Conservation (phyloP, 768 basidiomycete species). For the Daedaleopsis sinensis region DNA sequence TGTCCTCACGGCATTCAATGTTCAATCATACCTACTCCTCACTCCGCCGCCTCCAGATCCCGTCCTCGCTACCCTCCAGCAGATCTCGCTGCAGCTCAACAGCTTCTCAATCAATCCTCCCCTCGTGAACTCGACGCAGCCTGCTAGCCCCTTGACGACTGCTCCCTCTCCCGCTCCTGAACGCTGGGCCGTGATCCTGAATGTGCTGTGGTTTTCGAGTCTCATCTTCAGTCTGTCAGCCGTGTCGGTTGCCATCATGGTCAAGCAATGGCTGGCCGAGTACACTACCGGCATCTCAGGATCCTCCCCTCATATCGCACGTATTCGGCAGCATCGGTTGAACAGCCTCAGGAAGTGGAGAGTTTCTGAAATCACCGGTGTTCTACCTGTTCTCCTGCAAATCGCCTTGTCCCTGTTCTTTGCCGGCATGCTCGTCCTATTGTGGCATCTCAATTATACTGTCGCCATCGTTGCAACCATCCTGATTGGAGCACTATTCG, state of each 20-base stretch:
- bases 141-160: not conserved
- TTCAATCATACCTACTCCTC: slow-evolving; percentile 12
- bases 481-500: slow-evolving; percentile 1
- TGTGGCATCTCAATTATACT: slow-evolving; percentile 12
- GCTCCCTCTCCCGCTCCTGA: not conserved
- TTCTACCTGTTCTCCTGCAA: slow-evolving; percentile 24
- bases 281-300: not conserved
- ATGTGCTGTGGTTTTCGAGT: slow-evolving; percentile 29
- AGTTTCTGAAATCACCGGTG: slow-evolving; percentile 11
- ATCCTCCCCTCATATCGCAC: not conserved
- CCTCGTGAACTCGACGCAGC: slow-evolving; percentile 14
- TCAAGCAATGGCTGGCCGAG: slow-evolving; percentile 32
- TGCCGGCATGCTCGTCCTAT: slow-evolving; percentile 19
- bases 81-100: slow-evolving; percentile 1
- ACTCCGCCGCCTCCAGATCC: not conserved
- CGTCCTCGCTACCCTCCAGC: not conserved
- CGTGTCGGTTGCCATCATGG: slow-evolving; percentile 29
- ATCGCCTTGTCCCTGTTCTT: slow-evolving; percentile 23
- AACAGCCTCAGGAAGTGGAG: slow-evolving; percentile 21
- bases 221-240: slow-evolving; percentile 29
- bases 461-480: slow-evolving; percentile 7
- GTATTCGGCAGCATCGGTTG: slow-evolving; percentile 21
- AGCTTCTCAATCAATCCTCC: not conserved
- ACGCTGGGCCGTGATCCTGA: slow-evolving; percentile 10
- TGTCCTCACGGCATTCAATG: slow-evolving; percentile 9